Percentiles rank a stretch among this genome's conserved stretches.
Conservation (phyloP, 305 asterid genomes). For the Nicotiana rustica region DNA sequence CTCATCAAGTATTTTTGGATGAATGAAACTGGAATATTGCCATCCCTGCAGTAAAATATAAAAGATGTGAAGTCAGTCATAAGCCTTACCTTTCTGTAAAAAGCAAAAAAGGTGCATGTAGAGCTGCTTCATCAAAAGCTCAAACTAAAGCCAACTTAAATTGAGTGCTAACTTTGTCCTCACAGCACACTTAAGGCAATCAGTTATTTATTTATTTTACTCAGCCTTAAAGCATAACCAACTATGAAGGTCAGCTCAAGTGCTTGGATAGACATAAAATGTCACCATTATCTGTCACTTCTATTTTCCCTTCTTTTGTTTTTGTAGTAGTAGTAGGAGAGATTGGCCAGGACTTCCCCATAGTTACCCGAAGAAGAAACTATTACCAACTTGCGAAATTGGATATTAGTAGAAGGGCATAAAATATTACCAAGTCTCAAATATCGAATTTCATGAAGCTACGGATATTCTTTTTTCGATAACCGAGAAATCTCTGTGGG, state of each 20-base stretch:
- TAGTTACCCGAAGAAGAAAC: neutral
- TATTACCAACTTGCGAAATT: neutral
- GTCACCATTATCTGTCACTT: neutral
- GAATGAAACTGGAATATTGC: conserved; percentile 41
- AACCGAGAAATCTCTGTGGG: too few relatives aligned
- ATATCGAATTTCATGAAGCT: neutral
- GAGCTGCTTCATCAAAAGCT: neutral
- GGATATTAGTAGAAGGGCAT: neutral
- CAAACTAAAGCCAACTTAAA: conserved; percentile 11
- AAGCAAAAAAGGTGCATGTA: neutral
- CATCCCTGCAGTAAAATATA: conserved; percentile 42
- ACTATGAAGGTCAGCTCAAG: neutral
- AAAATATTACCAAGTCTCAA: conserved; percentile 10
- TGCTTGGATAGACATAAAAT: neutral
- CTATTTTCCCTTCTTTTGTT: neutral
- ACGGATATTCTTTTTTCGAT: neutral
- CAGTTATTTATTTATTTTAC: neutral
- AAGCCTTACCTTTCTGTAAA: neutral
- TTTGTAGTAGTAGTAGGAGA: neutral
- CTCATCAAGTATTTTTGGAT: conserved; percentile 46
- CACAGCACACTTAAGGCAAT: neutral
- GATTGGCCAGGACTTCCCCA: neutral
- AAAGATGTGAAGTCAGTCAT: conserved; percentile 17
- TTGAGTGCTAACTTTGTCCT: conserved; percentile 9
- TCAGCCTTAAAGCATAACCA: conserved; percentile 15